These are phyloP conservation scores for Pleurotus salmoneostramineus DNA, from an alignment of 768 basidiomycete genomes.

Conservation along the genomic window DNA sequence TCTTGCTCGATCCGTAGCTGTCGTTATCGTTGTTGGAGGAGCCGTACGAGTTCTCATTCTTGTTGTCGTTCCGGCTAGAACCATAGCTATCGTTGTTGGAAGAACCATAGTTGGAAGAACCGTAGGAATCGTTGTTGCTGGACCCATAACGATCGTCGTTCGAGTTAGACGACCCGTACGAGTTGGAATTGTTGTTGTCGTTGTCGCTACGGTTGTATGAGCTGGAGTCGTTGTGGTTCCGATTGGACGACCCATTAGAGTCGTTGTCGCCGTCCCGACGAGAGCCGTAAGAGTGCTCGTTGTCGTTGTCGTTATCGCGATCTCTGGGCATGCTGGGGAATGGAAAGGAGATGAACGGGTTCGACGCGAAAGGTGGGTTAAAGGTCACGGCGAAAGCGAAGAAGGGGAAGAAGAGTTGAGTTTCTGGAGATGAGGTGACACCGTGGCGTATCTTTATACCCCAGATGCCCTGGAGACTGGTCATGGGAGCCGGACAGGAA, in stretches of 20 bases:
- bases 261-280: neutral
- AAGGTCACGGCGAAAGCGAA: no score
- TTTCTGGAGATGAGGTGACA: no score
- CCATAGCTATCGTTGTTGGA: slow-evolving; percentile 11
- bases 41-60: slow-evolving; percentile 20
- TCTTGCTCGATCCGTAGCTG: slow-evolving; percentile 12
- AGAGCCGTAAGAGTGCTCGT: neutral
- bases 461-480: no score
- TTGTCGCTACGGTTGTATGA: neutral
- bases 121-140: neutral
- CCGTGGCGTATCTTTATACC: no score
- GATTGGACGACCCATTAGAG: neutral
- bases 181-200: neutral
- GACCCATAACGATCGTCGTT: neutral
- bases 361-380: no score
- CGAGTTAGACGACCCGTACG: neutral
- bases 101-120: slow-evolving; percentile 6
- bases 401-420: no score
- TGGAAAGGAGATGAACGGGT: neutral
- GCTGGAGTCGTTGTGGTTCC: neutral
- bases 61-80: slow-evolving; percentile 10
- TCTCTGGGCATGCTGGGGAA: neutral
- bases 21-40: slow-evolving; percentile 19
- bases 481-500: no score
- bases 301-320: neutral